Base-by-base conservation (phyloP, 306 rosid species). In the Cercis canadensis region DNA sequence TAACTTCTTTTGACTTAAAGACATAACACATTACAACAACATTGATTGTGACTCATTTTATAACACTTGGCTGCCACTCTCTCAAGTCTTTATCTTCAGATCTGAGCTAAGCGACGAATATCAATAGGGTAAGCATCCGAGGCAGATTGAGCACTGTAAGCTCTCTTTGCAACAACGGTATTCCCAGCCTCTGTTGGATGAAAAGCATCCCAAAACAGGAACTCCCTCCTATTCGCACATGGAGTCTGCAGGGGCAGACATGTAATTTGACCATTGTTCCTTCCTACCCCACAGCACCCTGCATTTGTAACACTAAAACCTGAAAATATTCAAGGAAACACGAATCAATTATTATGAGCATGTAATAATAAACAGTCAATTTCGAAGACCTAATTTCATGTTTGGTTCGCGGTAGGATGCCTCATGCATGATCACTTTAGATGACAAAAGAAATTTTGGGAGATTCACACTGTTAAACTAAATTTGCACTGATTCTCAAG, bases 251-350 rank as follows among this genome's bases (percentile, higher is more conserved):
- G 0, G 0, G 99, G 97, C 18, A 94, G 45, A 75, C 99, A 94
- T 40, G 96, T 91, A 45, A 94, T 86, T 79, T 84, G 96, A 0
- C 97, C 99, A 68, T 87, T 94, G 90, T 89, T 94, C 81, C 96
- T 89, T 44, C 99, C 99, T 10, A 94, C 87, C 8, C 99, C 99
- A 43, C 97, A 94, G 41, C 99, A 94, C 24, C 97, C 98, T 5
- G 86, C 82, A 67, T 93, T 87, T 44, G 76, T 75, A 4, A 78
- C 87, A 17, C 67, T 85, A 33, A 93, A 87, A 4, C 98, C 98
- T 92, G 90, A 33, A 68, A 69, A 11, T 69, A 24, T 24, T 33
- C 11, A 49, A 54, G 0, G 7, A 14, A 3, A 39, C 11, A 4
- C 56, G 9, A 57, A 19, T 49, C 24, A 66, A 57, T 46, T 46